Evolutionary conservation across 148 eudicot genomes (phyloP).

Genomic region (Amaranthus cruentus): DNA sequence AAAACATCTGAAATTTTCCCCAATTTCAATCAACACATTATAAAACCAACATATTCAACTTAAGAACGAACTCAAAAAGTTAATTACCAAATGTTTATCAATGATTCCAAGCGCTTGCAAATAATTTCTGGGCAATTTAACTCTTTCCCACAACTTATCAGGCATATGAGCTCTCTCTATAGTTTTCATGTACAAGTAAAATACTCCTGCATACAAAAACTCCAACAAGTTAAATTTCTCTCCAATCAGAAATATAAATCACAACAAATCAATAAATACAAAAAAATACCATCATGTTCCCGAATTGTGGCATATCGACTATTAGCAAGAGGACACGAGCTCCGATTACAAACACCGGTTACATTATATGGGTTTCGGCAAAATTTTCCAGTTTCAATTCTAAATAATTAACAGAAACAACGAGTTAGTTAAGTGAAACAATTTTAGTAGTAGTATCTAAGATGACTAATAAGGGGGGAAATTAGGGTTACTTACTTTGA

Average conservation of each 20-base stretch:
- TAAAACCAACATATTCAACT: not conserved
- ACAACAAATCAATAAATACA: not conserved
- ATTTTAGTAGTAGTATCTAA: not conserved
- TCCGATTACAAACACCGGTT: slow-evolving; percentile 92
- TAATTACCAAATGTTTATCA: slow-evolving; percentile 82
- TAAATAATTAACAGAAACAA: slow-evolving; percentile 14
- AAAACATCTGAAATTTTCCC: slow-evolving; percentile 54
- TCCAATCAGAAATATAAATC: not conserved
- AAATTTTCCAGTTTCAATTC: slow-evolving; percentile 82
- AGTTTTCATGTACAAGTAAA: slow-evolving; percentile 90
- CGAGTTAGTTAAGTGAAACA: not conserved
- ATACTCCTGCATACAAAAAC: slow-evolving; percentile 57
- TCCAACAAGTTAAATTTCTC: slow-evolving; percentile 7
- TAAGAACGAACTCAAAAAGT: slow-evolving; percentile 3
- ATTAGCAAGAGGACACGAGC: slow-evolving; percentile 97
- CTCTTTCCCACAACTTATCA: slow-evolving; percentile 90
- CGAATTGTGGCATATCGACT: slow-evolving; percentile 91
- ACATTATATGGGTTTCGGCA: slow-evolving; percentile 93
- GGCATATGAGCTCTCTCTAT: slow-evolving; percentile 99
- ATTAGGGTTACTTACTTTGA: slow-evolving; percentile 53
- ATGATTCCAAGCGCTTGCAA: slow-evolving; percentile 76
- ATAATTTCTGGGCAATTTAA: slow-evolving; percentile 84
- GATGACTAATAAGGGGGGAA: not conserved
- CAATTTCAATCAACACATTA: not conserved
- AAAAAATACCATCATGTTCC: slow-evolving; percentile 63